These are phyloP conservation scores for Nannochloropsis gaditana DNA, from an alignment of 108 stramenopile species.

Conservation along the genomic window DNA sequence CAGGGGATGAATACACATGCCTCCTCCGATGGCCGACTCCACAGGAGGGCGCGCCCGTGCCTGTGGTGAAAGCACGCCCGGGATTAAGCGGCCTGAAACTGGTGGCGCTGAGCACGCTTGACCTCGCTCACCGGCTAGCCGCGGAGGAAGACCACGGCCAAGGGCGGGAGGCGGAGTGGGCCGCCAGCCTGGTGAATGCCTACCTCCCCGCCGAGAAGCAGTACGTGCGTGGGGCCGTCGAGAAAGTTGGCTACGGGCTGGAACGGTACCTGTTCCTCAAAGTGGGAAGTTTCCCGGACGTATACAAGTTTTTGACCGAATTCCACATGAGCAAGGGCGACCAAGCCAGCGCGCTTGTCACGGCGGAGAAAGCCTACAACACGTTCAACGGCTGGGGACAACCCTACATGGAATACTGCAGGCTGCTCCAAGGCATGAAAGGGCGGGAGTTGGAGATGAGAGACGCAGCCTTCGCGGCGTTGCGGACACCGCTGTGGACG, in stretches of 20 bases:
- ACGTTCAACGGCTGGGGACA: not conserved
- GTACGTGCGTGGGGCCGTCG: not conserved
- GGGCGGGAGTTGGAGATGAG: not conserved
- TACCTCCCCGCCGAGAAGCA: conserved; percentile 16
- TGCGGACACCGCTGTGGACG: not conserved
- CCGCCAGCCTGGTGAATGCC: conserved; percentile 9
- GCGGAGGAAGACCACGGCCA: not conserved
- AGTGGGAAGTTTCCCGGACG: conserved; percentile 1
- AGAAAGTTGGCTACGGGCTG: not conserved
- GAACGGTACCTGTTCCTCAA: conserved; percentile 1
- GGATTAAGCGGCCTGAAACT: not conserved
- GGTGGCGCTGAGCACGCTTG: not conserved
- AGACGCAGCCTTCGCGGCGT: conserved; percentile 19
- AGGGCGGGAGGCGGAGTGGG: not conserved
- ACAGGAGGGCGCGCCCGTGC: not conserved
- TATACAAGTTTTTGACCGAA: conserved; percentile 13
- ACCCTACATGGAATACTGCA: conserved; percentile 18
- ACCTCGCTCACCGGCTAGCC: not conserved
- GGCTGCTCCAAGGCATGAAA: not conserved
- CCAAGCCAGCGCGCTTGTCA: not conserved
- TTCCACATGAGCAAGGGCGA: not conserved
- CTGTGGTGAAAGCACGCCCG: not conserved
- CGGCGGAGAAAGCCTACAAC: conserved; percentile 9
- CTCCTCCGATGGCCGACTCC: conserved; percentile 11
- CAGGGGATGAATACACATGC: not conserved